phyloP scores from a whole-genome alignment of 305 asterid genomes.

The Ajuga reptans region DNA sequence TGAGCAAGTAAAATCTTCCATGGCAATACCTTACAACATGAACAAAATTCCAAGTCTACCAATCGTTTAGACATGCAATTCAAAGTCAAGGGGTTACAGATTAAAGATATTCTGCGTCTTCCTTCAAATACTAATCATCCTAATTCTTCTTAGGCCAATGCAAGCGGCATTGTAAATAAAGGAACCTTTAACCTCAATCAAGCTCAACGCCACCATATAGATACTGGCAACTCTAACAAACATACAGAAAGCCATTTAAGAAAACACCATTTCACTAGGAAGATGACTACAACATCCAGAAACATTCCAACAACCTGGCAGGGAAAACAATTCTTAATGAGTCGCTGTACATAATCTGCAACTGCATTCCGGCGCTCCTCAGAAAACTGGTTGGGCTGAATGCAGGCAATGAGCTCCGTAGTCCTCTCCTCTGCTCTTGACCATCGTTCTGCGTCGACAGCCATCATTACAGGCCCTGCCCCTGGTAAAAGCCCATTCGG shows the following conservation, averaged over 20 bases:
- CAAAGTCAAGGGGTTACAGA: conserved; percentile 1
- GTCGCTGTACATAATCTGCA: conserved; percentile 78
- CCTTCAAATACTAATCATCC: background rate
- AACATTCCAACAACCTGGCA: conserved; percentile 62
- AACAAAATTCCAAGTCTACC: background rate
- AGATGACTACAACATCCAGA: conserved; percentile 8
- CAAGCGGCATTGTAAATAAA: background rate
- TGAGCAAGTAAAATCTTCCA: background rate
- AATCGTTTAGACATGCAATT: background rate
- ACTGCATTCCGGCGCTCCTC: conserved; percentile 91
- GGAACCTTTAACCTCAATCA: background rate
- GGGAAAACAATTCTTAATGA: conserved; percentile 73
- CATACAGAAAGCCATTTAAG: background rate
- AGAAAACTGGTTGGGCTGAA: conserved; percentile 77
- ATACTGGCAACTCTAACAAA: conserved; percentile 11
- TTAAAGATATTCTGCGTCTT: background rate
- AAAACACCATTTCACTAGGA: conserved; percentile 9
- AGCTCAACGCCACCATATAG: background rate
- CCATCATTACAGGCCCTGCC: conserved; percentile 52
- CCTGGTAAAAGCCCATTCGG: conserved; percentile 80
- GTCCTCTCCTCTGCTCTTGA: conserved; percentile 81
- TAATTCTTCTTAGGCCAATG: background rate
- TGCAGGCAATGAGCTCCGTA: conserved; percentile 81
- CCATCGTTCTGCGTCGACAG: conserved; percentile 71
- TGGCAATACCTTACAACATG: background rate